Evolutionary conservation across 805 yeast species (phyloP).

Genomic region (Nakazawaea siamensis): DNA sequence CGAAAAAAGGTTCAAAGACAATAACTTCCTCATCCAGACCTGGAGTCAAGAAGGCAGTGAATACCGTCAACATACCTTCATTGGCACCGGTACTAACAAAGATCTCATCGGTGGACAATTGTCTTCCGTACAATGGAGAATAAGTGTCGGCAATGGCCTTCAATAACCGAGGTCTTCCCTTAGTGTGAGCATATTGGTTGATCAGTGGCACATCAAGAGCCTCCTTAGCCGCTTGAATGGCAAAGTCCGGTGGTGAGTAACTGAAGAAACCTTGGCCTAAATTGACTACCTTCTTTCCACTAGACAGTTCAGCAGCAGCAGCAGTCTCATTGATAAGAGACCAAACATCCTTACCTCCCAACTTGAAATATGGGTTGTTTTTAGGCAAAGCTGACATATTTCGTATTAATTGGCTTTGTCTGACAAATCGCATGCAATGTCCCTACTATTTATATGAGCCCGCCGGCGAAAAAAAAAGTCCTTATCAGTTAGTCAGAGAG

Average conservation of each 20-base stretch:
- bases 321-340: slow-evolving; percentile 92
- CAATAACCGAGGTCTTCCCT: slow-evolving; percentile 74
- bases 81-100: slow-evolving; percentile 94
- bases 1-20: slow-evolving; percentile 95
- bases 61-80: slow-evolving; percentile 83
- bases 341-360: slow-evolving; percentile 88
- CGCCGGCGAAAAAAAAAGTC: no score
- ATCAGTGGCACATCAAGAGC: slow-evolving; percentile 67
- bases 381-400: slow-evolving; percentile 22
- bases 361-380: slow-evolving; percentile 62
- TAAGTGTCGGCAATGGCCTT: slow-evolving; percentile 66
- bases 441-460: no score
- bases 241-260: slow-evolving; percentile 93
- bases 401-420: no score
- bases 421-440: no score
- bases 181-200: slow-evolving; percentile 90
- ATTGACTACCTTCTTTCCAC: slow-evolving; percentile 75
- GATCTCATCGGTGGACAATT: slow-evolving; percentile 50
- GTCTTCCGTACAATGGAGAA: slow-evolving; percentile 54
- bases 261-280: slow-evolving; percentile 98
- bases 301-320: slow-evolving; percentile 61
- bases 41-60: slow-evolving; percentile 74
- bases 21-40: slow-evolving; percentile 80
- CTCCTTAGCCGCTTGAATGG: slow-evolving; percentile 68
- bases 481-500: no score